phyloP scores from a whole-genome alignment of 2,329 filamentous ascomycete genomes.

The Colletotrichum endophyticum region DNA sequence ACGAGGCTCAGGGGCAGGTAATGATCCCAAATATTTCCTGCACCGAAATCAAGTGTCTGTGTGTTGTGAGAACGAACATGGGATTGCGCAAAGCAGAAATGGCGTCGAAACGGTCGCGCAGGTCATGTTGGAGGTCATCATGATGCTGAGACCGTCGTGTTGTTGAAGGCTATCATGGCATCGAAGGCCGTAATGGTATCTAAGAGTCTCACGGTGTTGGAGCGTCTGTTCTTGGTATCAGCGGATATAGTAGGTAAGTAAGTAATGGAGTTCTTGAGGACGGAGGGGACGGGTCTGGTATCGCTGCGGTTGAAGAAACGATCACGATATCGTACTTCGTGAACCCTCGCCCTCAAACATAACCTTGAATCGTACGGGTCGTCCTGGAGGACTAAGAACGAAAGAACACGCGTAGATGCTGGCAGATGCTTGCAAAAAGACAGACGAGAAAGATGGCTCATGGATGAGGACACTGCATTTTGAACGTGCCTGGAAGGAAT shows the following conservation, averaged over 20 bases:
- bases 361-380: neutral
- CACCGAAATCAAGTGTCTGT: neutral
- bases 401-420: neutral
- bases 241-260: neutral
- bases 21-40: neutral
- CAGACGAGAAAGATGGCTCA: neutral
- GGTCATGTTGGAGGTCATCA: neutral
- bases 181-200: neutral
- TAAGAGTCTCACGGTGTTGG: neutral
- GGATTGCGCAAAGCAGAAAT: neutral
- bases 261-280: neutral
- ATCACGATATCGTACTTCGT: neutral
- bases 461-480: neutral
- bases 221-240: neutral
- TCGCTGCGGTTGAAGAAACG: neutral
- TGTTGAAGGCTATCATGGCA: neutral
- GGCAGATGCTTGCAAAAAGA: neutral
- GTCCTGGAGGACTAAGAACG: neutral
- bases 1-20: neutral
- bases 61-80: neutral
- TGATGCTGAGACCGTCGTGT: neutral
- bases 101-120: neutral
- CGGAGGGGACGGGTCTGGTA: neutral
- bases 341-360: neutral
- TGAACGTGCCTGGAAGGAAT: neutral